A percentile compares a stretch with the other conserved stretches of the same genome.
Evolutionary conservation across 2,329 filamentous ascomycete genomes (phyloP).

Genomic region (Fusarium hostae): DNA sequence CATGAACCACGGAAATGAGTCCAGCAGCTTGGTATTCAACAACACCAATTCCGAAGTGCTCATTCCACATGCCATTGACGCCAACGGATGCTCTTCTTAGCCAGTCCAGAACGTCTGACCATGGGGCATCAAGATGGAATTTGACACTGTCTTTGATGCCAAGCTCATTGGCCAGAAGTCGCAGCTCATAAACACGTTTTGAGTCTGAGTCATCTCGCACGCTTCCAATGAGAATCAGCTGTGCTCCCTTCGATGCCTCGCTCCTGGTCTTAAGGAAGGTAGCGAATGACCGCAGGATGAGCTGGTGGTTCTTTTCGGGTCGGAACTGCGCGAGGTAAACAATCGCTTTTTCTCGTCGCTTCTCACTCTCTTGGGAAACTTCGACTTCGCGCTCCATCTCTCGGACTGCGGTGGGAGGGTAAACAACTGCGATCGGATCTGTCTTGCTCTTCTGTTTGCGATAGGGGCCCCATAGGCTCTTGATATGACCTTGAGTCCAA

Average conservation of each 20-base stretch:
- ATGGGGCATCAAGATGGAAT: slow-evolving; percentile 90
- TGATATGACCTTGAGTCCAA: slow-evolving; percentile 90
- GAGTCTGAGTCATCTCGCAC: slow-evolving; percentile 87
- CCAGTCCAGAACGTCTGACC: slow-evolving; percentile 86
- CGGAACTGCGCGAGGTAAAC: slow-evolving; percentile 98
- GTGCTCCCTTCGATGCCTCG: slow-evolving; percentile 64
- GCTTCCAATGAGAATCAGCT: slow-evolving; percentile 87
- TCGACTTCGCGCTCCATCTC: slow-evolving; percentile 82
- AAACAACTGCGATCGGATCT: slow-evolving; percentile 78
- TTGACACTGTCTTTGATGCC: slow-evolving; percentile 84
- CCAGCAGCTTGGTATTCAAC: slow-evolving; percentile 98
- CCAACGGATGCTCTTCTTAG: slow-evolving; percentile 82
- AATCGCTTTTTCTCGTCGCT: slow-evolving; percentile 74
- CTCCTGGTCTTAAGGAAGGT: slow-evolving; percentile 71
- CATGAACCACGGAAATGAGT: slow-evolving; percentile 90
- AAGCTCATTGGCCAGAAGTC: slow-evolving; percentile 86
- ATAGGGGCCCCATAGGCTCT: slow-evolving; percentile 78
- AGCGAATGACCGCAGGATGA: slow-evolving; percentile 87
- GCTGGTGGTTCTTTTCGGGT: slow-evolving; percentile 93
- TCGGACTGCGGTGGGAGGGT: slow-evolving; percentile 90
- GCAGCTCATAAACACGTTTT: slow-evolving; percentile 86
- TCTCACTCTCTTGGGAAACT: slow-evolving; percentile 75
- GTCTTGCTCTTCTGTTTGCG: slow-evolving; percentile 57
- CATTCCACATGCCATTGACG: slow-evolving; percentile 99
- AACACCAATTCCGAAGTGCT: slow-evolving; percentile 98